Conservation (phyloP, 371 early-diverging fungal genomes). For the Dichotomocladium elegans region DNA sequence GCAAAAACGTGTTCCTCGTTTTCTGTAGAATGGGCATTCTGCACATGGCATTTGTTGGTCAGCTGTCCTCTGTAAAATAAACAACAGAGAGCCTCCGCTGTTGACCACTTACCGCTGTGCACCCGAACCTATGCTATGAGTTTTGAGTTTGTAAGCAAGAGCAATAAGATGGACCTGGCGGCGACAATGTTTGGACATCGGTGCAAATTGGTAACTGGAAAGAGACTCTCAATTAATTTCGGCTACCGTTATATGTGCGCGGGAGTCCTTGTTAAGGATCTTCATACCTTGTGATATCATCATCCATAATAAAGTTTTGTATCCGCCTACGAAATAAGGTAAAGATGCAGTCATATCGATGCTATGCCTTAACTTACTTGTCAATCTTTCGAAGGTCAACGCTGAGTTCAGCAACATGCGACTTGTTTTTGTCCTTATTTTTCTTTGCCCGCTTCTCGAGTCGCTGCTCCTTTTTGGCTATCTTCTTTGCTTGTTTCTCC, state of each 20-base stretch:
- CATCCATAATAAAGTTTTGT: conserved; percentile 34
- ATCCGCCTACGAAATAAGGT: conserved; percentile 21
- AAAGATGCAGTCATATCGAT: not conserved
- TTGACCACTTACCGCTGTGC: conserved; percentile 24
- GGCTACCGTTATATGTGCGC: too few species aligned
- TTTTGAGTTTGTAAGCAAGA: conserved; percentile 45
- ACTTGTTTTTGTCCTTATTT: conserved; percentile 10
- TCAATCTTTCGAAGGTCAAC: conserved; percentile 18
- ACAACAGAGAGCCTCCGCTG: not conserved
- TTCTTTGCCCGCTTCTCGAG: conserved; percentile 8
- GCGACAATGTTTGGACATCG: conserved; percentile 49
- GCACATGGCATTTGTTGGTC: conserved; percentile 1
- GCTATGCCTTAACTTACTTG: conserved; percentile 6
- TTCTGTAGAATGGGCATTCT: conserved; percentile 46
- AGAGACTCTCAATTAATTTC: too few species aligned
- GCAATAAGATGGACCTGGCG: conserved; percentile 53
- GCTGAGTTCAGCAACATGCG: not conserved
- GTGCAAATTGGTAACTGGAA: conserved; percentile 46
- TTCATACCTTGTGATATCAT: conserved; percentile 26
- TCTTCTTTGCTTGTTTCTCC: conserved; percentile 15
- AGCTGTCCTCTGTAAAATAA: not conserved
- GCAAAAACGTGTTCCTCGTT: conserved; percentile 46
- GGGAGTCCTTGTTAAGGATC: not conserved
- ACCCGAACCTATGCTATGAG: conserved; percentile 48
- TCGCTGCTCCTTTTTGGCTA: conserved; percentile 9